Evolutionary conservation across 116 monocot species (phyloP).

Genomic region (Zostera marina): DNA sequence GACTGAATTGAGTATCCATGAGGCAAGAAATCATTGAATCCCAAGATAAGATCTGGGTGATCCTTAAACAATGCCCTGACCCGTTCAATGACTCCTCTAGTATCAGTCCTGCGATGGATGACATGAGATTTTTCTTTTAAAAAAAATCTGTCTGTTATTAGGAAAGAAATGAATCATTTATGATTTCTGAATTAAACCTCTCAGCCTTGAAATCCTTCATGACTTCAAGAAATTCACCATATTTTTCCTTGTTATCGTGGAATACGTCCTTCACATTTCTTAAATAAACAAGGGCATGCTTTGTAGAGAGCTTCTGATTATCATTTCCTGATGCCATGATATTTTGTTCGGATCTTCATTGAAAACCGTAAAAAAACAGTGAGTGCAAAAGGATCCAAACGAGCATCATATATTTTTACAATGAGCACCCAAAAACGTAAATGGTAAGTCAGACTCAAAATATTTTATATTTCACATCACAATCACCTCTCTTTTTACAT

Average conservation of each 20-base stretch:
- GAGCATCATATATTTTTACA: not conserved
- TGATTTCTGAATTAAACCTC: conserved; percentile 19
- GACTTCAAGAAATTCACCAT: conserved; percentile 59
- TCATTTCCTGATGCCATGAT: conserved; percentile 15
- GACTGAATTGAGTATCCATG: conserved; percentile 79
- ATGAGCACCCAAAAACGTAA: not conserved
- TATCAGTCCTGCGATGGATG: conserved; percentile 12
- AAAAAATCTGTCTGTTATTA: not conserved
- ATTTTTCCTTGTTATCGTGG: conserved; percentile 50
- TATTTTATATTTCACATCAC: not conserved
- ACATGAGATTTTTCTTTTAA: not conserved
- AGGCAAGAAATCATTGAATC: conserved; percentile 70
- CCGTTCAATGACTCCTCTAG: conserved; percentile 52
- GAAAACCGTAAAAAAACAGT: not conserved
- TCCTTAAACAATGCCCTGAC: conserved; percentile 67
- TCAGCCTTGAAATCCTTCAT: conserved; percentile 84
- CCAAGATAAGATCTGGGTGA: conserved; percentile 46
- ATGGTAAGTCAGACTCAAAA: not conserved
- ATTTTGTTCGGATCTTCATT: conserved; percentile 17
- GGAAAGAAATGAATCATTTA: not conserved
- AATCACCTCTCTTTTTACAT: not conserved
- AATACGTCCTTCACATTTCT: conserved; percentile 55
- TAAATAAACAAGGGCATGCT: conserved; percentile 43
- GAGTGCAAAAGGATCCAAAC: conserved; percentile 3
- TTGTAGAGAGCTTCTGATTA: conserved; percentile 35